These are phyloP conservation scores for Globisporangium alternatum DNA, from an alignment of 352 stramenopile species.

Conservation along the genomic window DNA sequence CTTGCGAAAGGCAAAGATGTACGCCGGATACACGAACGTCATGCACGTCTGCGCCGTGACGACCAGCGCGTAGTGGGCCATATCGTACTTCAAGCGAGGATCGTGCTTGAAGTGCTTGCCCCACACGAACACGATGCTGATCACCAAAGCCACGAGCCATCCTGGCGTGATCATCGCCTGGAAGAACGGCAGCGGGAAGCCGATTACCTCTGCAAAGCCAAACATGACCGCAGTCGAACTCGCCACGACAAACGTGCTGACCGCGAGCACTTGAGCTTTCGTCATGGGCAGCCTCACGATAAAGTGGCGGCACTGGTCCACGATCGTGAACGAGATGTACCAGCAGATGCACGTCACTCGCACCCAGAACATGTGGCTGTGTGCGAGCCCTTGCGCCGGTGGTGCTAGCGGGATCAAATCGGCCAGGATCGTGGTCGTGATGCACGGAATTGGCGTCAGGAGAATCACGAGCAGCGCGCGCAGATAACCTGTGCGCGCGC, in stretches of 20 bases:
- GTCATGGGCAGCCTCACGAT: not conserved
- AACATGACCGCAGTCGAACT: not conserved
- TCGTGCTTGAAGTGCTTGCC: not conserved
- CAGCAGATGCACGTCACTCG: not conserved
- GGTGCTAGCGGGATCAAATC: constrained; percentile 11
- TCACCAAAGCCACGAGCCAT: not conserved
- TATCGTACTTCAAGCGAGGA: not conserved
- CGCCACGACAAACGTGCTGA: not conserved
- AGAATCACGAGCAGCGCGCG: constrained; percentile 5
- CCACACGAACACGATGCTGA: constrained; percentile 13
- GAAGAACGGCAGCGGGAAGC: constrained; percentile 1
- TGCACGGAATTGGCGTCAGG: constrained; percentile 11
- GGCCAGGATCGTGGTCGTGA: not conserved
- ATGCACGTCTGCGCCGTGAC: not conserved
- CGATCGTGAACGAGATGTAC: constrained; percentile 10
- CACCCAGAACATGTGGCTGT: constrained; percentile 12
- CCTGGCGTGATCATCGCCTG: not conserved
- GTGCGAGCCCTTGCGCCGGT: constrained; percentile 1
- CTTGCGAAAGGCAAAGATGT: constrained; percentile 29
- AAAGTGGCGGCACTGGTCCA: constrained; percentile 16
- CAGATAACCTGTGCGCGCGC: not conserved
- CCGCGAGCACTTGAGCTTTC: not conserved
- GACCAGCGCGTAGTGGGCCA: constrained; percentile 1
- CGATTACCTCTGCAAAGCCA: not conserved
- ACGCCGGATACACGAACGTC: constrained; percentile 28